Evolutionary conservation across 1,284 basidiomycete genomes (phyloP).

Genomic region (Ustilago crameri): DNA sequence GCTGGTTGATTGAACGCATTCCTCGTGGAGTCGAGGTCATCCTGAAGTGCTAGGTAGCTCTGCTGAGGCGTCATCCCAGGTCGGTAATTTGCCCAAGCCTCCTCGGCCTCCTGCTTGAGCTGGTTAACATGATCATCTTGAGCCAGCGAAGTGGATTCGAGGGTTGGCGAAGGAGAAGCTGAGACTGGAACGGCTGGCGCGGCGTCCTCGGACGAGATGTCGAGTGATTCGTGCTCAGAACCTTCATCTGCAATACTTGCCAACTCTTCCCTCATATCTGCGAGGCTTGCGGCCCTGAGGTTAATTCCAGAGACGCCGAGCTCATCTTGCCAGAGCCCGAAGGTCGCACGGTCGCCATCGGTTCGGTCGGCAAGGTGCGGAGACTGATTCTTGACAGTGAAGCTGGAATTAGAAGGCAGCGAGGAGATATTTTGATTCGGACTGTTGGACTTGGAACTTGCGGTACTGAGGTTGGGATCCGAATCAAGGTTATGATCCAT

Average conservation of each 20-base stretch:
- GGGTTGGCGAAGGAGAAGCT: neutral
- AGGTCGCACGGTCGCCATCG: constrained; percentile 16
- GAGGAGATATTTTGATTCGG: neutral
- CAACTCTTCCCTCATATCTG: constrained; percentile 19
- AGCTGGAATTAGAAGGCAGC: constrained; percentile 27
- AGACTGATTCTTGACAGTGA: constrained; percentile 9
- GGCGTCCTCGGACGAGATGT: neutral
- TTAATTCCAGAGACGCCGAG: constrained; percentile 6
- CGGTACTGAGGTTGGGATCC: neutral
- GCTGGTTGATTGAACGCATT: constrained; percentile 7
- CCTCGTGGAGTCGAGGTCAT: neutral
- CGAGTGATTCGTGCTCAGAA: constrained; percentile 12
- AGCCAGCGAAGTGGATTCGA: neutral
- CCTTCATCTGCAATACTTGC: constrained; percentile 10
- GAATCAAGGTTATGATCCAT: constrained; percentile 3
- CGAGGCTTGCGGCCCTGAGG: neutral
- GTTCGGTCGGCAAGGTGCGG: constrained; percentile 8
- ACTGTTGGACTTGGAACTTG: neutral
- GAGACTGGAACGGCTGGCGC: neutral
- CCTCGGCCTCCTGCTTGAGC: constrained; percentile 40
- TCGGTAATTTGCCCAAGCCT: constrained; percentile 27
- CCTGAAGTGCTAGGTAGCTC: neutral
- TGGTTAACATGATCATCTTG: constrained; percentile 11
- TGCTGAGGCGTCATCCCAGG: constrained; percentile 24
- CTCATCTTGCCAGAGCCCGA: constrained; percentile 16